phyloP scores from a whole-genome alignment of 495 filamentous ascomycete species.

The Penicillium steckii region DNA sequence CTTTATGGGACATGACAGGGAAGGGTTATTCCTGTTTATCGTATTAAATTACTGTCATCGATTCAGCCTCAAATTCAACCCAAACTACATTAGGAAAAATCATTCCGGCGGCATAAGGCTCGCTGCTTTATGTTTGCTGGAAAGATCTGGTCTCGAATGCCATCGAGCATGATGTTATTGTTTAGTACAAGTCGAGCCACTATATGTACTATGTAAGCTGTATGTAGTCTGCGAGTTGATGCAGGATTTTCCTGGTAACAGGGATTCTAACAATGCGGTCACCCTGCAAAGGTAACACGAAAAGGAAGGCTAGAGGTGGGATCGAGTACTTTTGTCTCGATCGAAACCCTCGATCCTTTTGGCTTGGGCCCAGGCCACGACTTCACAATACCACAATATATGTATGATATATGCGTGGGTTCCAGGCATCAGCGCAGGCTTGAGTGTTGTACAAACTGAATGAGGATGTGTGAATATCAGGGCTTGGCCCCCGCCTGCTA shows the following conservation, averaged over 20 bases:
- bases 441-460: conserved; percentile 5
- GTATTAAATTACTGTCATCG: background rate
- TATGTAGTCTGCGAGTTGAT: conserved; percentile 11
- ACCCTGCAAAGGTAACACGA: conserved; percentile 4
- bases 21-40: no score
- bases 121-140: background rate
- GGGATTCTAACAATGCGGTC: conserved; percentile 6
- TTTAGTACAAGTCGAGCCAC: background rate
- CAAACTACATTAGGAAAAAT: background rate
- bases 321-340: background rate
- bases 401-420: background rate
- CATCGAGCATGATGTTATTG: background rate
- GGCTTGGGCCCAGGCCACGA: background rate
- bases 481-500: conserved; percentile 5
- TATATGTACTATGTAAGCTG: conserved; percentile 9
- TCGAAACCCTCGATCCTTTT: background rate
- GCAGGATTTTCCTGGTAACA: conserved; percentile 12
- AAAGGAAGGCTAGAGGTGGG: background rate
- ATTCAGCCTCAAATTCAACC: background rate
- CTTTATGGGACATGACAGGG: no score
- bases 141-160: background rate
- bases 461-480: background rate
- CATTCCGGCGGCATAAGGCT: background rate
- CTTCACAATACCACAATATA: no score
- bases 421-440: background rate